Evolutionary conservation across 1,284 basidiomycete genomes (phyloP).

Genomic region (Stereum hirsutum): DNA sequence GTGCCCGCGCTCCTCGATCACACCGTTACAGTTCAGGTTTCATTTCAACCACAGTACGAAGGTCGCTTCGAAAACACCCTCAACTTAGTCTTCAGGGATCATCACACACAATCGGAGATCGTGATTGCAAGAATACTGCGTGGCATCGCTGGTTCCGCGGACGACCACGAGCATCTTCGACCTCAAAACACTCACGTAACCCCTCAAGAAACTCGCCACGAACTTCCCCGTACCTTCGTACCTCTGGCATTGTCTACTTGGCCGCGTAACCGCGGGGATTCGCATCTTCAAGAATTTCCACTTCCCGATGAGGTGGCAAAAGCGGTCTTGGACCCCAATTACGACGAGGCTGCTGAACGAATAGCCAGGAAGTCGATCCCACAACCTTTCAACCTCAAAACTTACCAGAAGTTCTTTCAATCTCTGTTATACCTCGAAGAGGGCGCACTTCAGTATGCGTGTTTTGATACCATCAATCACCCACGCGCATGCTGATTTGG

Average conservation of each 20-base stretch:
- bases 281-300: background rate
- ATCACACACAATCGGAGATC: background rate
- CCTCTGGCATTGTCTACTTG: slow-evolving; percentile 20
- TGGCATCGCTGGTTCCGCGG: background rate
- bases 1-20: no score
- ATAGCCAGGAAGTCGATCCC: slow-evolving; percentile 3
- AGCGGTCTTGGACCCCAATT: background rate
- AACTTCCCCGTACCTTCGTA: slow-evolving; percentile 24
- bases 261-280: background rate
- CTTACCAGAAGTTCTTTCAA: slow-evolving; percentile 32
- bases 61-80: slow-evolving; percentile 28
- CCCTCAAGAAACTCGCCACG: background rate
- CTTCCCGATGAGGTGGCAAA: background rate
- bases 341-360: background rate
- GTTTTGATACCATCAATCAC: background rate
- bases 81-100: slow-evolving; percentile 26
- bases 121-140: background rate
- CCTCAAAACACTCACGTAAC: background rate
- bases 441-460: slow-evolving; percentile 30
- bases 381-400: slow-evolving; percentile 19
- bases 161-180: background rate
- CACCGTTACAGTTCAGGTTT: no score
- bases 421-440: slow-evolving; percentile 37
- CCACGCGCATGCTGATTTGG: slow-evolving; percentile 1
- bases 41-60: slow-evolving; percentile 21